Conservation (phyloP, 768 basidiomycete species). For the Psilocybe subaeruginosa region DNA sequence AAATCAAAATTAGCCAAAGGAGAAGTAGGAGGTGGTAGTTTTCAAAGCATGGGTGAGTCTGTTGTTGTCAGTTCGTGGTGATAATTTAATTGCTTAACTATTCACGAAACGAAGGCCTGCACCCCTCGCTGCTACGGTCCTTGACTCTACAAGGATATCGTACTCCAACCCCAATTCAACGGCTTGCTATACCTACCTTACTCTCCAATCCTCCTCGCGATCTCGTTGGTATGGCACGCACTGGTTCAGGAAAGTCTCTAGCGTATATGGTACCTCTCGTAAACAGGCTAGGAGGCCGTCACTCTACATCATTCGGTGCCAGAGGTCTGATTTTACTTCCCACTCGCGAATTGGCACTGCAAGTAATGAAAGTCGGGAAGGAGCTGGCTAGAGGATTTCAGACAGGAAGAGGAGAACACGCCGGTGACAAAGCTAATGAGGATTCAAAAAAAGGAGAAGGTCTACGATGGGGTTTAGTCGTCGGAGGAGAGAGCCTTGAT, state of each 20-base stretch:
- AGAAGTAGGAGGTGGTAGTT: constrained; percentile 90
- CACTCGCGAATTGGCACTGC: constrained; percentile 91
- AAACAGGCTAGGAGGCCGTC: constrained; percentile 81
- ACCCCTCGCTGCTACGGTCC: constrained; percentile 81
- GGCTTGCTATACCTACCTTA: constrained; percentile 84
- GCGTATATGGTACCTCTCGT: constrained; percentile 94
- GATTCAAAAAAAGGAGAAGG: constrained; percentile 58
- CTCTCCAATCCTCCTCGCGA: constrained; percentile 86
- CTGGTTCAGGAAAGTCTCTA: constrained; percentile 96
- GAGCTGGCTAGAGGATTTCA: constrained; percentile 87
- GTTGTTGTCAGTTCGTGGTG: neutral
- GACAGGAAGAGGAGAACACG: constrained; percentile 62
- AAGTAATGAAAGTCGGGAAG: constrained; percentile 94
- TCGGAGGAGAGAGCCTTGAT: constrained; percentile 94
- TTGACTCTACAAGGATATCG: constrained; percentile 92
- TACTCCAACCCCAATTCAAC: constrained; percentile 95
- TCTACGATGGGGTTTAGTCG: constrained; percentile 90
- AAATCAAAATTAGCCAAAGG: constrained; percentile 72
- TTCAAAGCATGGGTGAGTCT: constrained; percentile 92
- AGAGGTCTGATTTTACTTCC: constrained; percentile 90
- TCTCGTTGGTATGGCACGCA: constrained; percentile 97
- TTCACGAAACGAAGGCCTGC: constrained; percentile 57
- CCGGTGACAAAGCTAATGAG: constrained; percentile 71
- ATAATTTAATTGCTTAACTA: neutral
- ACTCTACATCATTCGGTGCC: constrained; percentile 79